Conservation (phyloP, 2,329 filamentous ascomycete genomes). For the Alternaria gaisen region DNA sequence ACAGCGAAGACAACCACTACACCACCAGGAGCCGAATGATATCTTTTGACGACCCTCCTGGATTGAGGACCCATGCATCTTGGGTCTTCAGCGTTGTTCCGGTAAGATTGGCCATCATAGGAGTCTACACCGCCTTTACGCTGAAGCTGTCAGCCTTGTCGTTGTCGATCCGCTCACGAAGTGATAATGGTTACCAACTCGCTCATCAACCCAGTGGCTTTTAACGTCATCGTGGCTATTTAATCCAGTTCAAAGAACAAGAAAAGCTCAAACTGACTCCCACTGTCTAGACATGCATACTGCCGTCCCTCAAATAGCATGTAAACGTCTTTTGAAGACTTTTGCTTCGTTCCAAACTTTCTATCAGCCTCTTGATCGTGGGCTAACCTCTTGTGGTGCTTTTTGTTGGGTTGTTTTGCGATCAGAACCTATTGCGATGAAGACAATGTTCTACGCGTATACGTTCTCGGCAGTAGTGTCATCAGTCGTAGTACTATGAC, state of each 20-base stretch:
- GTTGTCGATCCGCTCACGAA: background rate
- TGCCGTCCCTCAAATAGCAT: background rate
- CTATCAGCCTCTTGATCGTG: background rate
- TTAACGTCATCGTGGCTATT: background rate
- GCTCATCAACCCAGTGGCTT: background rate
- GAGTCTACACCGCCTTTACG: constrained; percentile 12
- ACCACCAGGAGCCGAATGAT: background rate
- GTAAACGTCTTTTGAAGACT: background rate
- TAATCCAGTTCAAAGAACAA: background rate
- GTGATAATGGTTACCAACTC: background rate
- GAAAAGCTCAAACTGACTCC: background rate
- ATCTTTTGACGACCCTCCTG: background rate
- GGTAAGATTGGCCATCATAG: constrained; percentile 9
- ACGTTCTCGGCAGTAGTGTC: background rate
- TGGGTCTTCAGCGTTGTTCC: constrained; percentile 8
- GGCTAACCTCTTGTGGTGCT: background rate
- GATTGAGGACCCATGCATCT: background rate
- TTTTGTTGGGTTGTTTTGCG: no score
- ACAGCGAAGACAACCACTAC: constrained; percentile 5
- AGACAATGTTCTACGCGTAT: no score
- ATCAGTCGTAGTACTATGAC: no score
- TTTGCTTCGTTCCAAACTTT: background rate
- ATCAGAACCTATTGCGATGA: no score
- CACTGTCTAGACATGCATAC: background rate
- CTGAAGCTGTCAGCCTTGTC: constrained; percentile 10